Conservation (phyloP, 345 rosid species). For the Combretum micranthum region DNA sequence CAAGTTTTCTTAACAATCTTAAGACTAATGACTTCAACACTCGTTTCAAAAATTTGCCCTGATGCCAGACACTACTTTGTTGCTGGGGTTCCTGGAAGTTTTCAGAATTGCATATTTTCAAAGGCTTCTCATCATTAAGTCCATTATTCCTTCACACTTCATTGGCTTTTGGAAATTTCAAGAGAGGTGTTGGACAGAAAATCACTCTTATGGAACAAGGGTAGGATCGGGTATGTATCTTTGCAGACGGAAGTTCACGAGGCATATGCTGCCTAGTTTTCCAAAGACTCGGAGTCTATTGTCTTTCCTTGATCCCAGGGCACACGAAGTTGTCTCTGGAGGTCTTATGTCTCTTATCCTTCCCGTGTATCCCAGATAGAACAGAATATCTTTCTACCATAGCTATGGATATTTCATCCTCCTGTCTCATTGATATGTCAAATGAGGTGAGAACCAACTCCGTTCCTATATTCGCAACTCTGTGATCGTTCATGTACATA, state of each 20-base stretch:
- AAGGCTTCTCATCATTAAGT: slow-evolving; percentile 1
- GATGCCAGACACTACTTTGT: background rate
- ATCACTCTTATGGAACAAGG: slow-evolving; percentile 36
- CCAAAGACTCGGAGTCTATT: slow-evolving; percentile 29
- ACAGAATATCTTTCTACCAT: slow-evolving; percentile 16
- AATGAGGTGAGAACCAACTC: slow-evolving; percentile 10
- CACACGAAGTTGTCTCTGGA: slow-evolving; percentile 27
- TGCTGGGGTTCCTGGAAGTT: background rate
- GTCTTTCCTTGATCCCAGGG: slow-evolving; percentile 34
- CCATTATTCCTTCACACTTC: slow-evolving; percentile 24
- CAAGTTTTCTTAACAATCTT: slow-evolving; percentile 30
- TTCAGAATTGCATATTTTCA: slow-evolving; percentile 5
- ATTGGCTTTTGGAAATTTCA: slow-evolving; percentile 39
- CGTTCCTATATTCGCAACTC: too few species aligned
- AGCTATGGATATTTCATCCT: slow-evolving; percentile 16
- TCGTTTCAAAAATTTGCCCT: slow-evolving; percentile 24
- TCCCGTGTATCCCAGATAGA: slow-evolving; percentile 20
- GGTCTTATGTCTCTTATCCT: slow-evolving; percentile 30
- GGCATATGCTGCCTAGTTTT: slow-evolving; percentile 30
- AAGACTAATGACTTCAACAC: slow-evolving; percentile 35
- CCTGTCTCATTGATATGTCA: slow-evolving; percentile 25
- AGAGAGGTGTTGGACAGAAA: slow-evolving; percentile 20
- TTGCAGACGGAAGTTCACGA: slow-evolving; percentile 24
- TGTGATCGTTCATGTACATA: too few species aligned
- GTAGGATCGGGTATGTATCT: slow-evolving; percentile 31